Percentiles rank a stretch among this genome's conserved stretches.
phyloP scores from a whole-genome alignment of 345 rosid species.

The Melaleuca quinquenervia region DNA sequence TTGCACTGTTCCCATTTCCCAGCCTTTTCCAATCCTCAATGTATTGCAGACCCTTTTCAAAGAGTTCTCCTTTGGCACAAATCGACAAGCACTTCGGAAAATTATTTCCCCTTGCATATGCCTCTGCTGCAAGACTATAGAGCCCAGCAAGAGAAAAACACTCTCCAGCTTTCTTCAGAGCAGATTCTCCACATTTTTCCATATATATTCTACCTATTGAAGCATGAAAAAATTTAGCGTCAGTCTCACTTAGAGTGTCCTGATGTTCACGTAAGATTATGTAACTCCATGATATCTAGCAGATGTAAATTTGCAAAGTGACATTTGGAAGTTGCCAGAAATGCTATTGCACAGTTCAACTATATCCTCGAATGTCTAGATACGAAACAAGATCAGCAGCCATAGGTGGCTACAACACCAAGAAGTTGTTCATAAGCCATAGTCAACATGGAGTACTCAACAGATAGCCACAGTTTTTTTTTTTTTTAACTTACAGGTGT shows the following conservation, averaged over 20 bases:
- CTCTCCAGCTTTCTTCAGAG: constrained; percentile 28
- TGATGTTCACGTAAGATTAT: not conserved
- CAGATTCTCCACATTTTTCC: constrained; percentile 24
- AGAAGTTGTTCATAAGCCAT: not conserved
- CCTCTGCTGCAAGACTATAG: constrained; percentile 23
- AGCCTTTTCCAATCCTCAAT: constrained; percentile 21
- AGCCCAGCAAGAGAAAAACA: constrained; percentile 24
- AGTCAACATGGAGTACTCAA: not conserved
- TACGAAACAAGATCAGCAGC: not conserved
- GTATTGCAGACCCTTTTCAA: constrained; percentile 23
- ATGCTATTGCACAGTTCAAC: not conserved
- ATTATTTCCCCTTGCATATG: constrained; percentile 16
- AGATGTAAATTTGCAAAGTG: not conserved
- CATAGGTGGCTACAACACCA: not conserved
- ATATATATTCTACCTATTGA: constrained; percentile 24
- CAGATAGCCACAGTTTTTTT: not conserved
- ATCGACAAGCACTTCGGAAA: constrained; percentile 22
- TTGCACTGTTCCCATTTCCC: not conserved
- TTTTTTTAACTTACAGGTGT: not conserved
- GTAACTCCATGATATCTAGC: not conserved
- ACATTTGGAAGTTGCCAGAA: not conserved
- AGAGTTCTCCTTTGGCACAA: constrained; percentile 27
- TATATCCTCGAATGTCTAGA: not conserved
- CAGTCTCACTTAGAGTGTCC: not conserved
- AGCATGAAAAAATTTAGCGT: not conserved